Conservation (phyloP, 345 rosid species). For the Eucalyptus cladocalyx region DNA sequence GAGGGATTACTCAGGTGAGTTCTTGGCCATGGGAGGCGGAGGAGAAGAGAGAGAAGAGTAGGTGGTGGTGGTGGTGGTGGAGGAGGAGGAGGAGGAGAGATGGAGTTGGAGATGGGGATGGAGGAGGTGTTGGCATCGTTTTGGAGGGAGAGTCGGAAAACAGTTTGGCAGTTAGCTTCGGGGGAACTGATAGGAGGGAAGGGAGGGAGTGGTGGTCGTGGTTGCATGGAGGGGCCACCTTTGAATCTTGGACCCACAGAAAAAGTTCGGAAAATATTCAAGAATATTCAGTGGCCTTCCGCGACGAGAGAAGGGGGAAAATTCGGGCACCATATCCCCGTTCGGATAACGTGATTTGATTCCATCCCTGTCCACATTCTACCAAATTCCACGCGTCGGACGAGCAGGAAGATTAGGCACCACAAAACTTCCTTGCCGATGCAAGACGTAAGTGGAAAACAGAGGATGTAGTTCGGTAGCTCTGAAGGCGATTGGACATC, state of each 20-base stretch:
- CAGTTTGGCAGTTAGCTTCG: neutral
- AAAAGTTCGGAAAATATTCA: neutral
- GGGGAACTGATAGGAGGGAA: neutral
- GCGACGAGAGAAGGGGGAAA: neutral
- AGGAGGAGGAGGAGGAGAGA: neutral
- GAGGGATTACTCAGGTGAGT: neutral
- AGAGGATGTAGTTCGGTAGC: neutral
- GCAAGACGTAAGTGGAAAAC: neutral
- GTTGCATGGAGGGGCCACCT: neutral
- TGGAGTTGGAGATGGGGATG: neutral
- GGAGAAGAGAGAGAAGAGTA: slow-evolving; percentile 1
- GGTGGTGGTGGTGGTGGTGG: neutral
- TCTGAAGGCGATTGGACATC: neutral
- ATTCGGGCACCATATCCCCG: neutral
- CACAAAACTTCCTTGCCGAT: neutral
- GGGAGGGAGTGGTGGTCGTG: neutral
- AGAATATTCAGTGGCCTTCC: neutral
- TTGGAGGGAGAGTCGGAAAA: slow-evolving; percentile 7
- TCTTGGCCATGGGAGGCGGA: slow-evolving; percentile 17
- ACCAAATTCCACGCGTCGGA: neutral
- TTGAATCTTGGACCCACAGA: neutral
- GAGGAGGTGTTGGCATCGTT: neutral
- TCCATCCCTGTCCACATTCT: neutral
- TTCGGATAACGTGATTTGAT: neutral
- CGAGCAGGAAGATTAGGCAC: neutral